Percentiles rank a stretch among this genome's conserved stretches.
These are phyloP conservation scores for Grosmannia clavigera DNA, from an alignment of 2,329 filamentous ascomycete genomes.

Conservation along the genomic window DNA sequence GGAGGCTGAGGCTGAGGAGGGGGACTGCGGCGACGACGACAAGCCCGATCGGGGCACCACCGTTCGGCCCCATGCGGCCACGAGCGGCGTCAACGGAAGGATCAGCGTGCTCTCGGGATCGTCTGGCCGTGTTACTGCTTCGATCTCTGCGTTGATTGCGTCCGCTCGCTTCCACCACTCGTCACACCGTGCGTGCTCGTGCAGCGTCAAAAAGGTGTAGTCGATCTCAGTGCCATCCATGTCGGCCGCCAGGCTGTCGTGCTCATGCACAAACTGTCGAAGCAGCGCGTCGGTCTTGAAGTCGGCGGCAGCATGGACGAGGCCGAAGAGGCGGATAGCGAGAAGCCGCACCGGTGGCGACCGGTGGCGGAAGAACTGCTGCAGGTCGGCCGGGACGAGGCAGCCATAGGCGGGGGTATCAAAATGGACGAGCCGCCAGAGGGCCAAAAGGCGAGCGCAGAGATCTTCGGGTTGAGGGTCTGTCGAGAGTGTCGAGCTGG, in stretches of 20 bases:
- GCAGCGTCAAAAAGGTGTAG: constrained; percentile 57
- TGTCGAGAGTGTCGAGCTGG: neutral
- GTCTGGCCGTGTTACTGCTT: constrained; percentile 1
- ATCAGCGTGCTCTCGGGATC: constrained; percentile 4
- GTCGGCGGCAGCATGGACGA: constrained; percentile 71
- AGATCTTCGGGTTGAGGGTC: neutral
- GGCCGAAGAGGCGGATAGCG: constrained; percentile 67
- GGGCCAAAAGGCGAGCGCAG: constrained; percentile 24
- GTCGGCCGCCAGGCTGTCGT: constrained; percentile 49
- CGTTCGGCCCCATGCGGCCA: constrained; percentile 51
- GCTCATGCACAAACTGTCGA: constrained; percentile 46
- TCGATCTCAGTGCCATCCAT: constrained; percentile 71
- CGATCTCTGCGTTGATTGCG: constrained; percentile 18
- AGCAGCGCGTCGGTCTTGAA: constrained; percentile 62
- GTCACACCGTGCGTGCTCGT: constrained; percentile 42
- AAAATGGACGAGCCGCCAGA: constrained; percentile 70
- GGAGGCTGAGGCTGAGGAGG: neutral
- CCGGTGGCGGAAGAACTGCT: constrained; percentile 52
- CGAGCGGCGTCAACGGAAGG: constrained; percentile 41
- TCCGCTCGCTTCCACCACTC: constrained; percentile 21
- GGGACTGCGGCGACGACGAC: no score
- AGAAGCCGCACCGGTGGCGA: constrained; percentile 60
- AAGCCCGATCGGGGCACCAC: constrained; percentile 49
- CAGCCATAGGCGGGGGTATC: constrained; percentile 56
- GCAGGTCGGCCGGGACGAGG: constrained; percentile 50